Evolutionary conservation across 2,329 filamentous ascomycete species (phyloP).

Genomic region (Boeremia lycopersici): DNA sequence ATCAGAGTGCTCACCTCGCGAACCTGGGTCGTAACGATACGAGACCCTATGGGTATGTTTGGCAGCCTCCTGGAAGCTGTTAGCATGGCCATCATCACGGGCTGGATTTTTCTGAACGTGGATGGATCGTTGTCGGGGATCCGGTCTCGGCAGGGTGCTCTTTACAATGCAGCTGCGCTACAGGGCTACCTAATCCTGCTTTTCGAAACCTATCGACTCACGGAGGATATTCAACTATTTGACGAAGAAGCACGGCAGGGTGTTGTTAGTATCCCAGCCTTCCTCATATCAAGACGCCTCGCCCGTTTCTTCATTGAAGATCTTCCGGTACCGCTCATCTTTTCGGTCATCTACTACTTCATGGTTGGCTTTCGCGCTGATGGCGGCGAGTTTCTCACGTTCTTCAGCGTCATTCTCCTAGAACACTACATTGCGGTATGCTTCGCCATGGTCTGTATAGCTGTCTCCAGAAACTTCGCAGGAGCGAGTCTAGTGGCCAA

Average conservation of each 20-base stretch:
- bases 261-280: constrained; percentile 72
- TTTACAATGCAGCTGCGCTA: constrained; percentile 73
- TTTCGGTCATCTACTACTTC: constrained; percentile 75
- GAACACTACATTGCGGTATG: constrained; percentile 77
- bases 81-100: constrained; percentile 72
- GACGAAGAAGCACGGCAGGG: constrained; percentile 77
- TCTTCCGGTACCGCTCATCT: constrained; percentile 73
- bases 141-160: constrained; percentile 71
- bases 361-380: constrained; percentile 75
- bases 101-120: constrained; percentile 74
- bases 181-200: constrained; percentile 79
- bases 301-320: constrained; percentile 74
- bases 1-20: constrained; percentile 69
- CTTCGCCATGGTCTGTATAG: constrained; percentile 71
- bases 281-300: constrained; percentile 71
- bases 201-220: constrained; percentile 77
- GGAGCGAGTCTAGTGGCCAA: constrained; percentile 75
- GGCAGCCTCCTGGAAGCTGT: constrained; percentile 73
- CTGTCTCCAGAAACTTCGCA: constrained; percentile 69
- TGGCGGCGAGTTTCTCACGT: constrained; percentile 70
- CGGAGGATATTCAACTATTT: constrained; percentile 75
- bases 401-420: constrained; percentile 70
- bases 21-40: constrained; percentile 72
- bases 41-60: constrained; percentile 78
- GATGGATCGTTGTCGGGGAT: constrained; percentile 72